Conservation (phyloP, 306 rosid genomes). For the Corylus avellana region DNA sequence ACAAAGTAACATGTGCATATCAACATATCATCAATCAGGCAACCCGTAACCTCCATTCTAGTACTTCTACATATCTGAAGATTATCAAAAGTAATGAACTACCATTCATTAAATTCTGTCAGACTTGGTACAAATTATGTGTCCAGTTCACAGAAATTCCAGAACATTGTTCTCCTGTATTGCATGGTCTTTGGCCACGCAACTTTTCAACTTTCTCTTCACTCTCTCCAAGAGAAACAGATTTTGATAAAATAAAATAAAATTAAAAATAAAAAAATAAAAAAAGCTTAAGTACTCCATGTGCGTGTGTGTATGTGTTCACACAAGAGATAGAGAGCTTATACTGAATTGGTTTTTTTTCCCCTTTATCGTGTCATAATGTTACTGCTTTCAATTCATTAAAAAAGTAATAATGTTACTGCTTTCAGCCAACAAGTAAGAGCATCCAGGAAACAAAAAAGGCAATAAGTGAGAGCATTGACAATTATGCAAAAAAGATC, state of each 20-base stretch:
- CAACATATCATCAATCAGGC: not conserved
- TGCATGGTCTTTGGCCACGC: not conserved
- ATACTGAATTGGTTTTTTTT: not conserved
- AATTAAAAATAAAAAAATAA: no score
- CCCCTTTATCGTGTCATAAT: not conserved
- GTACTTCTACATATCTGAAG: not conserved
- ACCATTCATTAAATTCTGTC: not conserved
- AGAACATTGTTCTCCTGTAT: not conserved
- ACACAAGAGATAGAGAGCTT: not conserved
- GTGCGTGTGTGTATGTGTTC: not conserved
- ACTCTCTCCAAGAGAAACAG: not conserved
- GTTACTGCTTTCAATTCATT: slow-evolving; percentile 2
- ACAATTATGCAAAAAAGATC: slow-evolving; percentile 3
- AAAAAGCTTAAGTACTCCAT: not conserved
- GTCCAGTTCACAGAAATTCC: not conserved
- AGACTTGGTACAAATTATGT: not conserved
- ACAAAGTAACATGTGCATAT: not conserved
- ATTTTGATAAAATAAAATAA: not conserved
- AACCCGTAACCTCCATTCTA: not conserved
- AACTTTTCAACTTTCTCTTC: not conserved
- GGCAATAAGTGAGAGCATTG: slow-evolving; percentile 9
- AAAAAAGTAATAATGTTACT: not conserved
- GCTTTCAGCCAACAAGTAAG: slow-evolving; percentile 14
- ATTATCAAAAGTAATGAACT: not conserved
- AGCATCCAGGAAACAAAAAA: no score